Base-by-base conservation (phyloP, 139 green algal genomes). In the Trebouxia sp. region DNA sequence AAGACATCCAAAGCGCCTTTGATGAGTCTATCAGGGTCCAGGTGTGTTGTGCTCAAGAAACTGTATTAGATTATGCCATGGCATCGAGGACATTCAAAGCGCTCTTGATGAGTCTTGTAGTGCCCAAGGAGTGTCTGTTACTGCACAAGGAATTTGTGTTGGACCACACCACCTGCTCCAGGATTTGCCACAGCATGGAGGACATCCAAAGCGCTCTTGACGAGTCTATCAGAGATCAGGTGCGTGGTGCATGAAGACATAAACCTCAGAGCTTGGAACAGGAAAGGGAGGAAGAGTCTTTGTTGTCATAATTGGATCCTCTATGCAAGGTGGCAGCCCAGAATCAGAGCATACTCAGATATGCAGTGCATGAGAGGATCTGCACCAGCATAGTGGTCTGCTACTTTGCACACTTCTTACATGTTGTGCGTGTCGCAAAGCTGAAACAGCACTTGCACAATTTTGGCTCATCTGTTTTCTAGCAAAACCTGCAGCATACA, bases 191-290 rank as follows among this genome's bases (percentile, higher is more conserved):
- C 53, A 82, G 24, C 8, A 22, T 81, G 53, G 65, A 86, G 22
- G 87, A 92, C n/a, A 89, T 95, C 20, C 38, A 88, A 30, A 62
- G 79, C 2, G 83, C 85, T 37, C 87, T 90, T 51, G 80, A 90
- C 4, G 30, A 84, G 45, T 83, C 84, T 6, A 48, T 89, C 32
- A 37, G 47, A 10, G 48, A 81, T 26, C 43, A 85, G 82, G 88
- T 89, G 35, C 17, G 77, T 14, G 30, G 41, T 74, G 51, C 11
- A n/a, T n/a, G n/a, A n/a, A n/a, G n/a, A n/a, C n/a, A n/a, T n/a
- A n/a, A n/a, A n/a, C n/a, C n/a, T n/a, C n/a, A n/a, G n/a, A n/a
- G n/a, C n/a, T n/a, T n/a, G n/a, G n/a, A n/a, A 11, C 17, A 35
- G 30, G 55, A 17, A 15, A 17, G 14, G n/a, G n/a, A n/a, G n/a